Conservation (phyloP, 768 basidiomycete species). For the Psilocybe subaeruginosa region DNA sequence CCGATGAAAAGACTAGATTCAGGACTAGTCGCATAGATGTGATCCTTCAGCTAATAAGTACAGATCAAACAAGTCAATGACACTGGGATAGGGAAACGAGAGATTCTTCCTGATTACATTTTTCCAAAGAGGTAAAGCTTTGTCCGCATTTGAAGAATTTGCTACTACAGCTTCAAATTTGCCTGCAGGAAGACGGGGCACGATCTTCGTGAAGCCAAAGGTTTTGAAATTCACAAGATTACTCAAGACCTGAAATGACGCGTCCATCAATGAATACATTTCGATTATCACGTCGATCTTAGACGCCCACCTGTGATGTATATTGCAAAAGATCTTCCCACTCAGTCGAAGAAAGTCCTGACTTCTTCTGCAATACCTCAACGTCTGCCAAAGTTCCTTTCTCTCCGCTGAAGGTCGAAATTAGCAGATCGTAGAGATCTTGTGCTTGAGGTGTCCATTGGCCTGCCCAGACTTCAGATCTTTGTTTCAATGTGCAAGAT, state of each 20-base stretch:
- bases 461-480: constrained; percentile 29
- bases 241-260: constrained; percentile 45
- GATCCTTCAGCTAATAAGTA: constrained; percentile 59
- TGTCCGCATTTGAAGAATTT: constrained; percentile 58
- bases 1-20: constrained; percentile 76
- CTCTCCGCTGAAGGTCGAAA: constrained; percentile 63
- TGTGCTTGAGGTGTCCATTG: constrained; percentile 81
- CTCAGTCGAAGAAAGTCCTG: constrained; percentile 58
- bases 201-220: constrained; percentile 86
- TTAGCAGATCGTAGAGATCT: constrained; percentile 71
- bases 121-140: constrained; percentile 64
- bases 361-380: constrained; percentile 48
- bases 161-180: constrained; percentile 68
- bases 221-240: constrained; percentile 77
- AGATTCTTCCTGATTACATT: constrained; percentile 40
- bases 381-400: constrained; percentile 62
- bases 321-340: constrained; percentile 79
- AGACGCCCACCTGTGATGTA: constrained; percentile 59
- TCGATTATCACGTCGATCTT: not conserved
- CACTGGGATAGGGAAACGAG: not conserved
- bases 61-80: not conserved
- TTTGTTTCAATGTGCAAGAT: not conserved
- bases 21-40: constrained; percentile 72
- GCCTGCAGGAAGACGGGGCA: constrained; percentile 65
- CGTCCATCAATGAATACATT: not conserved